Base-by-base conservation (phyloP, 2,329 filamentous ascomycete genomes). In the Calonectria henricotiae region DNA sequence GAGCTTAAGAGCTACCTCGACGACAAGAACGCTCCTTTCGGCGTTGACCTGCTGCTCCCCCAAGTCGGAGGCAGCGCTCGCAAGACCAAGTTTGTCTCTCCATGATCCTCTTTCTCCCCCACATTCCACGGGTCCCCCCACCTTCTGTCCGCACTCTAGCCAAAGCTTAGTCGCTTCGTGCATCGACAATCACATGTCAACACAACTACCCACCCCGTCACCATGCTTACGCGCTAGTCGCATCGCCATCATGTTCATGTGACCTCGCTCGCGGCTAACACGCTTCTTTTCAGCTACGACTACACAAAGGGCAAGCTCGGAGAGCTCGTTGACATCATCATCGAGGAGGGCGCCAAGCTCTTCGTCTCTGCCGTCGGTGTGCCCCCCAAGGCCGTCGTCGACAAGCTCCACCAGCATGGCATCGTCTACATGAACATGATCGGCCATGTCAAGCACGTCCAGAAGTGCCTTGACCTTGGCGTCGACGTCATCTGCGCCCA, bases 401-500 rank as follows among this genome's bases (percentile, higher is more conserved):
- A 98, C 75, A 93, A 90, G 81, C 91, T 99, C 55, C 96, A 99
- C 89, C 89, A 91, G 80, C 86, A 91, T 79, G 95, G 95, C 76
- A 90, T 99, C 77, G 89, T 97, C 76, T 98, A 97, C 89, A 98
- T 98, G 96, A 99, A 99, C 92, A 99, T 99, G 96, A 95, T 99
- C 82, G 96, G 96, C 76, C 96, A 99, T 89, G 96, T 96, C 81
- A 99, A 99, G 91, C 96, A 99, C 86, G 96, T 98, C 74, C 90
- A 94, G 85, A 99, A 98, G 89, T 97, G 94, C 84, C 89, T 99
- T 73, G 94, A 96, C 62, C 89, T 95, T 69, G 96, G 95, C 75
- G 94, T 92, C 77, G 96, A 99, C 85, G 93, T 99, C 79, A 98
- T 99, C 86, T 98, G 96, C 87, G 96, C 96, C 63, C 96, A 99